Conservation (phyloP, 768 basidiomycete species). For the Fistulinella prunicolor region DNA sequence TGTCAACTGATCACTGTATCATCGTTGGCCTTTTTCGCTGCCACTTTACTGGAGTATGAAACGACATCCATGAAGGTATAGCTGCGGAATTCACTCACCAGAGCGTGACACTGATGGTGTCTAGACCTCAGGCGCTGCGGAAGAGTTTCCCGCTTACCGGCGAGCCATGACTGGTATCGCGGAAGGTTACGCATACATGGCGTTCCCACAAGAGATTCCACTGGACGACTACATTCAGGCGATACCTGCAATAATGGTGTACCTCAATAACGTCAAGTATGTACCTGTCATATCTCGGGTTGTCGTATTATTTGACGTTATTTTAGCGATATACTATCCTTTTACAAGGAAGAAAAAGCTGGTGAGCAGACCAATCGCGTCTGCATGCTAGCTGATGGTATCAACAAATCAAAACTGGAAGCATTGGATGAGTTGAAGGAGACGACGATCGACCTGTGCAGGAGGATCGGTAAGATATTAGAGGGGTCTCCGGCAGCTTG, state of each 20-base stretch:
- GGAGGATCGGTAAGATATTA: constrained; percentile 21
- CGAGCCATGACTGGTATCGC: background rate
- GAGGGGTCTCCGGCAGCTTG: constrained; percentile 3
- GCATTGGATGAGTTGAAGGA: background rate
- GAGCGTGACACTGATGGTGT: background rate
- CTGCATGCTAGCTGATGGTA: background rate
- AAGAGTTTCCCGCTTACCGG: background rate
- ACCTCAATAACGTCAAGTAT: background rate
- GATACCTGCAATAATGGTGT: background rate
- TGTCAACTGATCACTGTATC: constrained; percentile 37
- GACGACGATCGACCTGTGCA: constrained; percentile 9
- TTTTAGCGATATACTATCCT: background rate
- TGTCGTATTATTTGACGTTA: background rate
- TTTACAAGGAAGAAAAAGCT: background rate
- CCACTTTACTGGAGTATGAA: constrained; percentile 33
- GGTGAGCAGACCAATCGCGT: background rate
- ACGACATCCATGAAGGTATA: constrained; percentile 28
- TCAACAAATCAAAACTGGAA: background rate
- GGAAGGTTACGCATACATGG: constrained; percentile 6
- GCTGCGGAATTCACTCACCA: background rate
- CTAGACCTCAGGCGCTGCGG: background rate
- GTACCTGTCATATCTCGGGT: background rate
- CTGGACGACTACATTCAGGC: background rate
- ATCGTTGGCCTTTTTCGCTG: constrained; percentile 35
- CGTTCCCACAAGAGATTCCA: background rate